A percentile compares a stretch with the other conserved stretches of the same genome.
Conservation (phyloP, 805 yeast species). For the Wickerhamomyces silvicola region DNA sequence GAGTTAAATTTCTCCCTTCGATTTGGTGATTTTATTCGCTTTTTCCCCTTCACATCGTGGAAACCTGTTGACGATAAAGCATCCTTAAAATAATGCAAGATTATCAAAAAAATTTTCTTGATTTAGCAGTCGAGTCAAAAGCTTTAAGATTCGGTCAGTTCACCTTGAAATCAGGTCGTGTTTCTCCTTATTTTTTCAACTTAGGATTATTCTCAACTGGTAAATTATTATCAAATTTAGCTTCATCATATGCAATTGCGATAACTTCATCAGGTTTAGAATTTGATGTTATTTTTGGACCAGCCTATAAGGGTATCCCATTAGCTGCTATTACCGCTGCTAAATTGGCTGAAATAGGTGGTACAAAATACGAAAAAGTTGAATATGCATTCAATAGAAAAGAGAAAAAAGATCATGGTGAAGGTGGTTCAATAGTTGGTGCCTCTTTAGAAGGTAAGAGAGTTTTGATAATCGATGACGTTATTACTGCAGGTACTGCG, state of each 20-base stretch:
- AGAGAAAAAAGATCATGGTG: conserved; percentile 96
- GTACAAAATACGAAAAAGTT: conserved; percentile 62
- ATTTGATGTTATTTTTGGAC: conserved; percentile 91
- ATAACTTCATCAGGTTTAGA: conserved; percentile 75
- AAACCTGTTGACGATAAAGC: too few species aligned
- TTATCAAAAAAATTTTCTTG: conserved; percentile 64
- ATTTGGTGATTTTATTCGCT: too few species aligned
- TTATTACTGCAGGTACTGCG: conserved; percentile 98
- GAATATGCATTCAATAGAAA: conserved; percentile 95
- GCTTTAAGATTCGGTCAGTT: conserved; percentile 86
- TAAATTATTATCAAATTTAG: conserved; percentile 67
- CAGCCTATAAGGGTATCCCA: conserved; percentile 97
- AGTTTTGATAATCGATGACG: conserved; percentile 88
- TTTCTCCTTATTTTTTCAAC: conserved; percentile 95
- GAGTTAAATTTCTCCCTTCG: too few species aligned
- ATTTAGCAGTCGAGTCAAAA: conserved; percentile 71
- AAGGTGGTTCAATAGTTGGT: conserved; percentile 95
- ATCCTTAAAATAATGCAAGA: too few species aligned
- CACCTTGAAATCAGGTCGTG: conserved; percentile 87
- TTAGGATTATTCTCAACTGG: conserved; percentile 87
- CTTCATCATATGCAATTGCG: conserved; percentile 83
- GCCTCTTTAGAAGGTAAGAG: conserved; percentile 62
- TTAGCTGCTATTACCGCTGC: conserved; percentile 90
- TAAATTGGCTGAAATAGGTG: conserved; percentile 85
- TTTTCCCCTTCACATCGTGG: too few species aligned